Evolutionary conservation across 2,329 filamentous ascomycete genomes (phyloP).

Genomic region (Claviceps cyperi): DNA sequence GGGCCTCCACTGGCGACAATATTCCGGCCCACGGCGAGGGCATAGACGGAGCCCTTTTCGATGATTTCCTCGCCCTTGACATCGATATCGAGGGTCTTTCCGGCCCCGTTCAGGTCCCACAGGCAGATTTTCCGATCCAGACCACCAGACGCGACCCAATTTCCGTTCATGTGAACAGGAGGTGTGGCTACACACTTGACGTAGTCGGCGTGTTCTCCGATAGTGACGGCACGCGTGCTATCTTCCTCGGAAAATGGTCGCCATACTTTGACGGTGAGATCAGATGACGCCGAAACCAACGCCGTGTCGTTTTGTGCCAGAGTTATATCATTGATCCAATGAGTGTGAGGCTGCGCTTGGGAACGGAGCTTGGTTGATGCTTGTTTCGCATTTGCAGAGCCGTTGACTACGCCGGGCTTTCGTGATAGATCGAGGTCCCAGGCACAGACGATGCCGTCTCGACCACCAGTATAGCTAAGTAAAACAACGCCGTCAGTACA

Average conservation of each 20-base stretch:
- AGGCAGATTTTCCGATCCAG: constrained; percentile 83
- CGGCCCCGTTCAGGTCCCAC: constrained; percentile 83
- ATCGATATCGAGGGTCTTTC: constrained; percentile 77
- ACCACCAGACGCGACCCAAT: constrained; percentile 89
- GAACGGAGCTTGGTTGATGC: constrained; percentile 43
- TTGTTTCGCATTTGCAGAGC: constrained; percentile 16
- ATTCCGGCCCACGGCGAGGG: constrained; percentile 63
- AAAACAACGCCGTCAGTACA: not conserved
- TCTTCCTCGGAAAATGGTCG: constrained; percentile 52
- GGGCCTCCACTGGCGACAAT: constrained; percentile 87
- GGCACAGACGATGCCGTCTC: constrained; percentile 89
- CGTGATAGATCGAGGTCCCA: constrained; percentile 55
- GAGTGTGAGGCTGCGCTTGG: constrained; percentile 65
- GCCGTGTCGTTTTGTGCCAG: constrained; percentile 65
- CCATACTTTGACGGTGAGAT: constrained; percentile 88
- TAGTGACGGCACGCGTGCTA: constrained; percentile 43
- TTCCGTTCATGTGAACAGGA: constrained; percentile 39
- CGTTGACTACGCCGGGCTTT: constrained; percentile 13
- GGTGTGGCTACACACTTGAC: constrained; percentile 87
- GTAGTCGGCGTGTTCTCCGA: constrained; percentile 90
- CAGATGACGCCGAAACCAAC: constrained; percentile 82
- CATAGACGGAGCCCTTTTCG: constrained; percentile 92
- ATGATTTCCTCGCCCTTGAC: constrained; percentile 67
- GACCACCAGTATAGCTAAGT: constrained; percentile 78
- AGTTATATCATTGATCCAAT: constrained; percentile 91